These are phyloP conservation scores for Argentina anserina DNA, from an alignment of 306 rosid species.

Conservation along the genomic window DNA sequence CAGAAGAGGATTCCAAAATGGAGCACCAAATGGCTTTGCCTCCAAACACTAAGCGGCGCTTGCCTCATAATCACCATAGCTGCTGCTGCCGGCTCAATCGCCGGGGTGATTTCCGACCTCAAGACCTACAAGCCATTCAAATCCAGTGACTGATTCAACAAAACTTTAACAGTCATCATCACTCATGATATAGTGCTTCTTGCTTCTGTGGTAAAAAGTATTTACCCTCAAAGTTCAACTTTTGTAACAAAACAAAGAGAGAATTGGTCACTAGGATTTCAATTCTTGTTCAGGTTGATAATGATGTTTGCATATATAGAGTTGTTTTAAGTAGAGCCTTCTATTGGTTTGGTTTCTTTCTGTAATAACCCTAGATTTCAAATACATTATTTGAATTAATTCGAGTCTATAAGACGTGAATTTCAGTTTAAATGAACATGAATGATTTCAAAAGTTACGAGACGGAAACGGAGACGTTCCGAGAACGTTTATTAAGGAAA, in stretches of 20 bases:
- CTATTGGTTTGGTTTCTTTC: neutral
- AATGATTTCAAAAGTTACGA: too few species aligned
- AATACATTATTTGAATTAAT: too few species aligned
- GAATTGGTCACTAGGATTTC: constrained; percentile 12
- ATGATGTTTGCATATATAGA: constrained; percentile 5
- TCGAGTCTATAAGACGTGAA: too few species aligned
- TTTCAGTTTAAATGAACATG: too few species aligned
- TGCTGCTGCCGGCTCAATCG: constrained; percentile 74
- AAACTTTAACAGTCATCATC: neutral
- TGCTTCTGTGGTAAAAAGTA: neutral
- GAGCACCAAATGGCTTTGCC: constrained; percentile 65
- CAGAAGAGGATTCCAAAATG: constrained; percentile 70
- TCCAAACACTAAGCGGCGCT: constrained; percentile 46
- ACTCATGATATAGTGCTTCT: neutral
- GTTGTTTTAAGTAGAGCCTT: neutral
- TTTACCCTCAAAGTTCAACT: constrained; percentile 1
- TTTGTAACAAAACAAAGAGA: neutral
- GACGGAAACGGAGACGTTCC: too few species aligned
- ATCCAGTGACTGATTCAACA: constrained; percentile 19
- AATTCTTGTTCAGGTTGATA: constrained; percentile 7
- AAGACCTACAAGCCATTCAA: constrained; percentile 56
- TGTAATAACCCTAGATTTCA: too few species aligned
- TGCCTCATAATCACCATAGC: constrained; percentile 44
- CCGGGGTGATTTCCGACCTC: constrained; percentile 55
- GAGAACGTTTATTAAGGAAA: too few species aligned